These are phyloP conservation scores for Collybiopsis luxurians DNA, from an alignment of 768 basidiomycete genomes.

Conservation along the genomic window DNA sequence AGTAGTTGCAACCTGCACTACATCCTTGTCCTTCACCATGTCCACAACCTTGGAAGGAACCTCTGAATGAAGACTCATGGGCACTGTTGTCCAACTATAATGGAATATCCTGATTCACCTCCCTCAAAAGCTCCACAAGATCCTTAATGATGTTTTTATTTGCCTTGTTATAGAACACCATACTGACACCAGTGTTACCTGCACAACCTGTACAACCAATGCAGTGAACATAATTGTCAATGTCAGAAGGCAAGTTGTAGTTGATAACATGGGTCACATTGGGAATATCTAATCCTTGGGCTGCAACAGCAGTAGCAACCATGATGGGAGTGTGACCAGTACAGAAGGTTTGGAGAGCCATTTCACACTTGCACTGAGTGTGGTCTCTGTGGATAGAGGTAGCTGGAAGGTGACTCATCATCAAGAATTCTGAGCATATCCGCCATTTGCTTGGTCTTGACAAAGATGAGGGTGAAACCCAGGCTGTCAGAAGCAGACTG, in stretches of 20 bases:
- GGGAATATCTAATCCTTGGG: conserved; percentile 98
- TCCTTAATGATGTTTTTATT: conserved; percentile 93
- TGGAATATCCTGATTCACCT: conserved; percentile 96
- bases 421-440: conserved; percentile 97
- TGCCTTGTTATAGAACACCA: conserved; percentile 93
- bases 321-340: conserved; percentile 93
- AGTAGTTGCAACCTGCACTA: conserved; percentile 45
- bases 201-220: conserved; percentile 98
- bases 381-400: conserved; percentile 99
- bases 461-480: conserved; percentile 92
- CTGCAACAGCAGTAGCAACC: conserved; percentile 98
- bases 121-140: conserved; percentile 87
- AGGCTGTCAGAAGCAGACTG: conserved; percentile 50
- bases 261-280: conserved; percentile 99
- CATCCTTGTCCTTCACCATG: conserved; percentile 60
- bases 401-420: conserved; percentile 76
- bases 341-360: conserved; percentile 92
- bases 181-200: conserved; percentile 93
- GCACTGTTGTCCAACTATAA: conserved; percentile 85
- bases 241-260: conserved; percentile 96
- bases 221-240: conserved; percentile 98
- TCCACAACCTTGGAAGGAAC: conserved; percentile 40
- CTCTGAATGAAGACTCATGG: conserved; percentile 74
- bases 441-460: conserved; percentile 99
- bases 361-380: conserved; percentile 96